Percentiles rank a stretch among this genome's conserved stretches.
Conservation (phyloP, 305 asterid genomes). For the Striga hermonthica region DNA sequence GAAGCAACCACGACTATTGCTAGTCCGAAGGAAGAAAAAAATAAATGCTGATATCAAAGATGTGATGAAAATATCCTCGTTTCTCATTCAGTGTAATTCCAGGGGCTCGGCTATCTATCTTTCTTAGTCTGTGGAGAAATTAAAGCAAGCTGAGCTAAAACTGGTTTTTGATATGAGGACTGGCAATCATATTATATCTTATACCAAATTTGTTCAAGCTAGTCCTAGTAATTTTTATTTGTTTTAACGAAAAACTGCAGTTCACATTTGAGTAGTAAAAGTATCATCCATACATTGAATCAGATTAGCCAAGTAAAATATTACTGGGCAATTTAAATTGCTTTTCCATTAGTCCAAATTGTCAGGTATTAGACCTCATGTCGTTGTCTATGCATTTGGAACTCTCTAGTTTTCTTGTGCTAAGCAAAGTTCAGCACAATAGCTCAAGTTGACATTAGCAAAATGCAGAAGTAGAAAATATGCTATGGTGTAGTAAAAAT, state of each 20-base stretch:
- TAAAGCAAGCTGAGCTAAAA: neutral
- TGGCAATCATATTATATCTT: neutral
- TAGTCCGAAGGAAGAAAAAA: too few relatives aligned
- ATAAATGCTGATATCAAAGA: too few relatives aligned
- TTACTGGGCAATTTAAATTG: neutral
- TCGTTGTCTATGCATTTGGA: neutral
- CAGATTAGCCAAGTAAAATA: neutral
- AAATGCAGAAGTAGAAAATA: neutral
- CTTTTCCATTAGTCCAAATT: neutral
- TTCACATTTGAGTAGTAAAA: neutral
- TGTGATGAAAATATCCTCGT: neutral
- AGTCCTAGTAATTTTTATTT: neutral
- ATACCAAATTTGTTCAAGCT: neutral
- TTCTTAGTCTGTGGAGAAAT: neutral
- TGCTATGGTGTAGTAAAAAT: neutral
- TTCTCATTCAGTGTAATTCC: neutral
- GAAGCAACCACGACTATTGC: too few relatives aligned
- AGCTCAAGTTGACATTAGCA: slow-evolving; percentile 1
- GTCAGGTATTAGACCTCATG: neutral
- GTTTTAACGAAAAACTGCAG: neutral
- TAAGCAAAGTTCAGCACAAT: neutral
- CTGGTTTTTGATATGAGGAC: neutral
- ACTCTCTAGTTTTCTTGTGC: slow-evolving; percentile 15
- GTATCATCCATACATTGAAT: neutral
- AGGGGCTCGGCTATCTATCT: neutral